phyloP scores from a whole-genome alignment of 768 basidiomycete genomes.

The Naganishia kalamii region DNA sequence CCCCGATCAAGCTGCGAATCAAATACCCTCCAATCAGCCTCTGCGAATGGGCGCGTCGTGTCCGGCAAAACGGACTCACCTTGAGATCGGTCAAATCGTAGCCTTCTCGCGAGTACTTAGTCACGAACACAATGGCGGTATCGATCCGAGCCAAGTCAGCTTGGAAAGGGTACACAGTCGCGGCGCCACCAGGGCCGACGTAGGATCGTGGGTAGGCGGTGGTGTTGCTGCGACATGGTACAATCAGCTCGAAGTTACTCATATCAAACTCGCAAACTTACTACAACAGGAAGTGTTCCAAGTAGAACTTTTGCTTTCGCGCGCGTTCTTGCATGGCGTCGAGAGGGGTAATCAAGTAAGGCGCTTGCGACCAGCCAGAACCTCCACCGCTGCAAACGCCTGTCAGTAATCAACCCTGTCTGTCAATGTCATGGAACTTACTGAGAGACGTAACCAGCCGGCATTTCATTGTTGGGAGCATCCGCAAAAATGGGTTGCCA shows the following conservation, averaged over 20 bases:
- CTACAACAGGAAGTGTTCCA: slow-evolving; percentile 64
- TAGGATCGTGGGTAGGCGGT: slow-evolving; percentile 1
- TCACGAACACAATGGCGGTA: slow-evolving; percentile 69
- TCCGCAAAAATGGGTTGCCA: slow-evolving; percentile 8
- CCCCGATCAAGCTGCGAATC: slow-evolving; percentile 55
- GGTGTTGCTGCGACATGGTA: background rate
- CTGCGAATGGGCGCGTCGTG: too few species aligned
- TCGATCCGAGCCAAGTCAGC: slow-evolving; percentile 50
- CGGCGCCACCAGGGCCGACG: background rate
- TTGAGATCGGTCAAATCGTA: slow-evolving; percentile 65
- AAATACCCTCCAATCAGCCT: too few species aligned
- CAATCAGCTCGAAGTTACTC: background rate
- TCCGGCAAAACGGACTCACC: background rate
- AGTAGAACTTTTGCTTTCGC: slow-evolving; percentile 57
- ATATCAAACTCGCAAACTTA: slow-evolving; percentile 51
- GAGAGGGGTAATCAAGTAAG: slow-evolving; percentile 49
- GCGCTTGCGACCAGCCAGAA: slow-evolving; percentile 10
- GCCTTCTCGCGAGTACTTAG: slow-evolving; percentile 70
- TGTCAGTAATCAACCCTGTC: background rate
- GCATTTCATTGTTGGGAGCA: slow-evolving; percentile 14
- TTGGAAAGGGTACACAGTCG: slow-evolving; percentile 1
- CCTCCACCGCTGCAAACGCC: slow-evolving; percentile 1
- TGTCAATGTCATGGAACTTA: background rate
- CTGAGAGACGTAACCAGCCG: slow-evolving; percentile 9
- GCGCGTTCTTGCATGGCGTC: slow-evolving; percentile 71